Conservation (phyloP, 768 basidiomycete species). For the Lentinus brumalis region DNA sequence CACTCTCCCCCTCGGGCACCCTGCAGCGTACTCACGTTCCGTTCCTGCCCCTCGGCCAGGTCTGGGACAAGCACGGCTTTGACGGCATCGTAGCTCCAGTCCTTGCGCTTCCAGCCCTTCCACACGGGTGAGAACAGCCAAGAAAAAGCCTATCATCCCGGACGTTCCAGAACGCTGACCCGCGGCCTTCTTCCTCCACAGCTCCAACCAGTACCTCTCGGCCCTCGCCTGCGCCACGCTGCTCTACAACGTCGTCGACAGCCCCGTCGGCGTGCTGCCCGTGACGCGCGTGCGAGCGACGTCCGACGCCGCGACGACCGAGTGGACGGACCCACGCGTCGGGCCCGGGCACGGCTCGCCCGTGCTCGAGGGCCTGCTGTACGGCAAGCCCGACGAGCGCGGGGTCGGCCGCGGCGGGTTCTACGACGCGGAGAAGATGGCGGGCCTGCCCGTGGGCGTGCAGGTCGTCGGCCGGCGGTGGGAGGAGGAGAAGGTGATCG, state of each 20-base stretch:
- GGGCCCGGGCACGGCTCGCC: constrained; percentile 55
- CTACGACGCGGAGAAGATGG: constrained; percentile 71
- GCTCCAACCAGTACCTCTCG: constrained; percentile 5
- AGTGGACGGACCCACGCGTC: constrained; percentile 48
- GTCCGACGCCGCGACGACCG: constrained; percentile 57
- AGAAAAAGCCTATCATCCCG: constrained; percentile 8
- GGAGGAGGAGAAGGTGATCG: constrained; percentile 85
- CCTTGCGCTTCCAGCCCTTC: constrained; percentile 71
- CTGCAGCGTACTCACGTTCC: too few relatives aligned
- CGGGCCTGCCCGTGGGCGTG: constrained; percentile 80
- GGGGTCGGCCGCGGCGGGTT: constrained; percentile 30
- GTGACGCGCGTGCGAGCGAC: constrained; percentile 77
- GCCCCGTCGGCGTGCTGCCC: constrained; percentile 72
- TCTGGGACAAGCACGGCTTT: constrained; percentile 69
- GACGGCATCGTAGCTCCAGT: constrained; percentile 80
- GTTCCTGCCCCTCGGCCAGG: constrained; percentile 40
- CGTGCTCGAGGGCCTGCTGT: constrained; percentile 62
- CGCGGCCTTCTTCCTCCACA: not conserved
- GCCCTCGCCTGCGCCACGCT: constrained; percentile 25
- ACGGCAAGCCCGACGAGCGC: constrained; percentile 35
- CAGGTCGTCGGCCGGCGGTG: constrained; percentile 79
- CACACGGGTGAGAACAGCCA: constrained; percentile 56
- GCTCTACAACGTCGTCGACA: constrained; percentile 76
- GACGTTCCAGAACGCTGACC: not conserved
- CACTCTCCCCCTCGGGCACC: constrained; percentile 13